Base-by-base conservation (phyloP, 805 yeast species). In the Wickerhamiella occidentalis region DNA sequence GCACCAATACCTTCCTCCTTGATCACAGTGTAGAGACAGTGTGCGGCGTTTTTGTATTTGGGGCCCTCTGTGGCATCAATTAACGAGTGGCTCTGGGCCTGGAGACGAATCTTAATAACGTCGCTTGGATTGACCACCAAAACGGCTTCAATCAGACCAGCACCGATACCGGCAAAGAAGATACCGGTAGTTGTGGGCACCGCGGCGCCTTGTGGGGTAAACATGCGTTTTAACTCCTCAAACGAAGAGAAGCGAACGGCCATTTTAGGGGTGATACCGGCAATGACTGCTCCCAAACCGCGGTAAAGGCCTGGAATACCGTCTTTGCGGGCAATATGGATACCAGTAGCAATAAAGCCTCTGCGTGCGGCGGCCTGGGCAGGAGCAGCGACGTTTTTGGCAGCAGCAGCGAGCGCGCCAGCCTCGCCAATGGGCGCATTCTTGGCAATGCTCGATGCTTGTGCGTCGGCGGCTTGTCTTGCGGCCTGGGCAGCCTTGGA, bases 191-290 rank as follows among this genome's bases (percentile, higher is more conserved):
- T 83, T 38, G 83, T 64, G 49, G 86, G 79, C 11, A 71, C 68
- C 22, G 86, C 82, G 48, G 84, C 77, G 47, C 72, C 72, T 45
- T 67, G 64, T 52, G 78, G 76, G 33, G 77, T 75, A 55, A 90
- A 73, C 51, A 78, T 65, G 11, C 79, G 72, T 68, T 94, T 80
- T 72, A 82, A 85, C 61, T 79, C 81, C 69, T 90, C 97, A 64
- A 87, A 90, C 3, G 96, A 84, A 38, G 95, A 82, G 71, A 90
- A 90, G 63, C 98, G 76, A 56, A 90, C 85, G 30, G 96, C 97
- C 98, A 90, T 90, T 65, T 90, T 90, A 51, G 98, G 98, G 47
- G 90, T 95, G 61, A 90, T 90, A 51, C 98, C 98, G 62, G 90
- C 84, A 52, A 87, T 85, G 51, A 90, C 98, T 19, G 98, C 97